A percentile compares a stretch with the other conserved stretches of the same genome.
These are phyloP conservation scores for Suillus spraguei DNA, from an alignment of 768 basidiomycete genomes.

Conservation along the genomic window DNA sequence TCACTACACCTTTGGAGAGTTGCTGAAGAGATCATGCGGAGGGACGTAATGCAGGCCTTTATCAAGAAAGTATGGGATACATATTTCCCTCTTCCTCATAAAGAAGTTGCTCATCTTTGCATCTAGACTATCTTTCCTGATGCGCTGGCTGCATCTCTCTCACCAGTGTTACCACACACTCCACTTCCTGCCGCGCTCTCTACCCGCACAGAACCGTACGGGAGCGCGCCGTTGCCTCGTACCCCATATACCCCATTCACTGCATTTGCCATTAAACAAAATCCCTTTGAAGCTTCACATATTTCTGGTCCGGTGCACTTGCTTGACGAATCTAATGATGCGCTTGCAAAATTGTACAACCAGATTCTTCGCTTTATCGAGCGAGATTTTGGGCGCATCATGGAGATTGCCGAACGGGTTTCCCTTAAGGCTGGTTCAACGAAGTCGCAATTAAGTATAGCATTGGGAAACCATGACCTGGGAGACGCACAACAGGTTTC, in stretches of 20 bases:
- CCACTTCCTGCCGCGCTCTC: slow-evolving; percentile 44
- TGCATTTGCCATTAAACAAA: slow-evolving; percentile 45
- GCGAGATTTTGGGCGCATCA: slow-evolving; percentile 69
- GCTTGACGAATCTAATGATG: slow-evolving; percentile 66
- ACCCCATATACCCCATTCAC: slow-evolving; percentile 58
- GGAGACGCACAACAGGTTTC: slow-evolving; percentile 15
- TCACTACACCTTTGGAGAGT: slow-evolving; percentile 79
- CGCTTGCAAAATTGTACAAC: slow-evolving; percentile 79
- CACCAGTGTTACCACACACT: slow-evolving; percentile 78
- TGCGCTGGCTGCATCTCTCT: slow-evolving; percentile 66
- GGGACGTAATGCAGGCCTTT: slow-evolving; percentile 72
- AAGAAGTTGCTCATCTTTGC: slow-evolving; percentile 12
- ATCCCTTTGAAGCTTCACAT: slow-evolving; percentile 37
- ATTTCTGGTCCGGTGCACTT: slow-evolving; percentile 46
- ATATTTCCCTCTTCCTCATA: neutral
- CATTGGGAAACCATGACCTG: slow-evolving; percentile 6
- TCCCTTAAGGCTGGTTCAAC: slow-evolving; percentile 48
- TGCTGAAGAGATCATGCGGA: slow-evolving; percentile 84
- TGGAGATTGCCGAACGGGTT: slow-evolving; percentile 76
- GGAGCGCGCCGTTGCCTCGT: slow-evolving; percentile 46
- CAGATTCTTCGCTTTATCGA: slow-evolving; percentile 81
- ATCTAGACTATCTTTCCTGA: slow-evolving; percentile 73
- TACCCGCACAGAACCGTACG: slow-evolving; percentile 10
- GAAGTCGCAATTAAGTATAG: slow-evolving; percentile 16
- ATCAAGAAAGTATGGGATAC: slow-evolving; percentile 64